Base-by-base conservation (phyloP, 2,329 filamentous ascomycete genomes). In the Zymoseptoria pseudotritici region DNA sequence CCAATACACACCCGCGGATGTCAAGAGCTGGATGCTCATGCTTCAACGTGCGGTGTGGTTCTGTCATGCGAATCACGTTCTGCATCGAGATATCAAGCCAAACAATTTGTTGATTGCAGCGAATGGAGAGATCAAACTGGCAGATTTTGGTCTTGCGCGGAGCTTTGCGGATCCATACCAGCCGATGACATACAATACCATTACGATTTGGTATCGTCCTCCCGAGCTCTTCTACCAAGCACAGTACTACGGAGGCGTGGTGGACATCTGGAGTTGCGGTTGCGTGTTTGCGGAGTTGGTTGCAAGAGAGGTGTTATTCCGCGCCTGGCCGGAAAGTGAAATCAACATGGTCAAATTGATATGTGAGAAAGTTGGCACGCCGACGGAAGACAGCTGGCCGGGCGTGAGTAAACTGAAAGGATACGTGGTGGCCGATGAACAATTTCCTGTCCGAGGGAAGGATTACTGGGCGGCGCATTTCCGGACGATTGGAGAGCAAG, bases 21-120 rank as follows among this genome's bases (percentile, higher is more conserved):
- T 97, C 75, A 99, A 99, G 75, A 89, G 91, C 17, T 99, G 94
- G 94, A 96, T 97, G 87, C 90, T 89, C 64, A 97, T 97, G 94
- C 83, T 97, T n/a, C 84, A 84, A 26, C 86, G 93, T 50, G 94
- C 89, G 24, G 86, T 97, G 26, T 96, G 91, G 87, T 99, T 96
- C 80, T 97, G 94, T 75, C 94, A 99, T 75, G 90, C 92, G 72
- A 95, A 94, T 74, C 93, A 88, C 69, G 85, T 99, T 19, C 82
- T 99, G 29, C 94, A 99, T 77, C 90, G 94, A 68, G 94, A 99
- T 79, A 97, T 99, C 80, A 99, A 99, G 77, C 93, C 93, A 54
- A 97, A 97, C 83, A 99, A 99, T 78, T 79, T 97, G 76, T 82
- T 99, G 61, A 96, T 99, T 69, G 91, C 91, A 21, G 89, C 90